phyloP scores from a whole-genome alignment of 2,329 filamentous ascomycete genomes.

The Curvularia eragrostidis region DNA sequence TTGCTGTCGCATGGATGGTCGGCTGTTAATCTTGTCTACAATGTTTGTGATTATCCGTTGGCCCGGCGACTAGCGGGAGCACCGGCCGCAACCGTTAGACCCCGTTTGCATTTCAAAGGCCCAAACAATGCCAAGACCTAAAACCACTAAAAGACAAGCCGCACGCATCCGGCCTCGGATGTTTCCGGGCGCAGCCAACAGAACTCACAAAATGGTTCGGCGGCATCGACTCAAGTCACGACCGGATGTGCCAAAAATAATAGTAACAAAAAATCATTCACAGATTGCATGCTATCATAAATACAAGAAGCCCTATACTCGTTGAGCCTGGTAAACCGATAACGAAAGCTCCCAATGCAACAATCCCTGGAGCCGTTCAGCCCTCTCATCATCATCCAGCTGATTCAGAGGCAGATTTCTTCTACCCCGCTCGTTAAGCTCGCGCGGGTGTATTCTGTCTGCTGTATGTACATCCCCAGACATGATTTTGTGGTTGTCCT shows the following conservation, averaged over 20 bases:
- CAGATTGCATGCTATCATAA: conserved; percentile 51
- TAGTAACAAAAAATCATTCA: conserved; percentile 32
- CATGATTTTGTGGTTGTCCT: conserved; percentile 21
- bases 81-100: conserved; percentile 3
- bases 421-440: conserved; percentile 26
- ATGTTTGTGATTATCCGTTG: conserved; percentile 22
- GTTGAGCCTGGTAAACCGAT: conserved; percentile 36
- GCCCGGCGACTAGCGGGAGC: conserved; percentile 12
- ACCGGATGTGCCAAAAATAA: background rate
- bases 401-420: conserved; percentile 25
- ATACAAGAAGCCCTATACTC: conserved; percentile 46
- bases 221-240: background rate
- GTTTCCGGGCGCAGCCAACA: background rate
- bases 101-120: background rate
- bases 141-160: background rate
- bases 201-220: background rate
- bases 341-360: conserved; percentile 36
- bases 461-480: conserved; percentile 46
- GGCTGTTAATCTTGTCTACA: conserved; percentile 11
- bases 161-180: background rate
- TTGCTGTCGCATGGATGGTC: conserved; percentile 9
- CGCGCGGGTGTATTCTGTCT: conserved; percentile 31
- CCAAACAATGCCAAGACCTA: background rate
- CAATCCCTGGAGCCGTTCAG: conserved; percentile 25
- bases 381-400: conserved; percentile 28